Evolutionary conservation across 169 alveolate species (phyloP), one percentile per base, ranked within the genome.

Genomic region (Plasmodium malariae): DNA sequence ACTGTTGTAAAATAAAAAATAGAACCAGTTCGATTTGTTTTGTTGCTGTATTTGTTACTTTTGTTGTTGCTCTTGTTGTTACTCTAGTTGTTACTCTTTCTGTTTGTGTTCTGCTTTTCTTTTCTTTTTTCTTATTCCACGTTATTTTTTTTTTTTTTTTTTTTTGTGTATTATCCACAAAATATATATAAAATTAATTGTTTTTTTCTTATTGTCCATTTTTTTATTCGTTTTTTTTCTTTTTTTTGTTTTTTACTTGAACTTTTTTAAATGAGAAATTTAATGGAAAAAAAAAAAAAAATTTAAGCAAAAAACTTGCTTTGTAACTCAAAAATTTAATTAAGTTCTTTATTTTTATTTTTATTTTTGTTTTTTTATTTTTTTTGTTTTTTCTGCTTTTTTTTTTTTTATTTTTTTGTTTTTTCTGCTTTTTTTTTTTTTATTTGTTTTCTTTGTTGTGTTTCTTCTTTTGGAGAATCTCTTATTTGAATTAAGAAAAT

Each of bases 1-100:
- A 57, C 6, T 17, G 87, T 57, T 73, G 62, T 54, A 73, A 54
- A 32, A 71, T n/a, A 14, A 70, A 73, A 73, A 73, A 19, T 34
- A 54, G 72, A 55, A 48, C 37, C 34, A 57, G 54, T 73, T 73
- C 36, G 19, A 14, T 73, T 73, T 55, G 51, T 73, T 19, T 73
- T 34, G n/a, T n/a, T n/a, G n/a, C n/a, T n/a, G n/a, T n/a, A n/a
- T n/a, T n/a, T n/a, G n/a, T n/a, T n/a, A n/a, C n/a, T n/a, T n/a
- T n/a, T n/a, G n/a, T n/a, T n/a, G n/a, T n/a, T n/a, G n/a, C n/a
- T n/a, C n/a, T n/a, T n/a, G n/a, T n/a, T n/a, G n/a, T n/a, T n/a
- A n/a, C n/a, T n/a, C n/a, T n/a, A n/a, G n/a, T n/a, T n/a, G n/a
- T n/a, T n/a, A n/a, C n/a, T n/a, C n/a, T n/a, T n/a, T n/a, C n/a